phyloP scores from a whole-genome alignment of 371 early-diverging fungal species.

The Homolaphlyctis polyrhiza region DNA sequence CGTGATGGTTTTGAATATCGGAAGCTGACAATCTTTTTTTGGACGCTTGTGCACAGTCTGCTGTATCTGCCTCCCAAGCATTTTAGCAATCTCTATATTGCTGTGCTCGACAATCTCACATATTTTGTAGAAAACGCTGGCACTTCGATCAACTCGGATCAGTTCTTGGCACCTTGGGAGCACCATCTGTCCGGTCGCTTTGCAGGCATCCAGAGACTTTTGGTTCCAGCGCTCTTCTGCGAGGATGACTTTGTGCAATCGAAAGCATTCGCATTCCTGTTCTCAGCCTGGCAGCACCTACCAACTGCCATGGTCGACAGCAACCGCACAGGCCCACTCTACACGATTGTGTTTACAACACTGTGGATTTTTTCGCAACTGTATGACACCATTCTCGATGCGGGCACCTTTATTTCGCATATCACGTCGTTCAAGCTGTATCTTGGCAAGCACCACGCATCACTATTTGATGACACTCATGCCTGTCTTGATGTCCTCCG shows the following conservation, averaged over 20 bases:
- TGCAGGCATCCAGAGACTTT: constrained; percentile 20
- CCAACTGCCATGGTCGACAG: constrained; percentile 25
- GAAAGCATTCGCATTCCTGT: constrained; percentile 26
- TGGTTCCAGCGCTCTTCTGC: constrained; percentile 26
- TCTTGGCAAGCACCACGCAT: constrained; percentile 9
- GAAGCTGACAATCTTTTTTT: background rate
- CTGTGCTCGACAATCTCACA: constrained; percentile 22
- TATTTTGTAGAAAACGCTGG: background rate
- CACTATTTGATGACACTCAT: constrained; percentile 24
- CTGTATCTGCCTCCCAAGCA: background rate
- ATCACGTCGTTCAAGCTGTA: constrained; percentile 13
- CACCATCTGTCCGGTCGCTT: constrained; percentile 8
- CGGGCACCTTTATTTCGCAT: constrained; percentile 9
- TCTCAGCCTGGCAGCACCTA: constrained; percentile 21
- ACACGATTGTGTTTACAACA: constrained; percentile 29
- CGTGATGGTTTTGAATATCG: constrained; percentile 12
- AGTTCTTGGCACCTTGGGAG: constrained; percentile 8
- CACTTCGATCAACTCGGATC: background rate
- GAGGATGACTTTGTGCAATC: constrained; percentile 14
- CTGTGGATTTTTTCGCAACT: constrained; percentile 25
- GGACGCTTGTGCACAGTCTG: constrained; percentile 3
- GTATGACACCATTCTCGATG: background rate
- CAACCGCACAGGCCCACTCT: constrained; percentile 18
- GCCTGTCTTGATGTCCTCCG: constrained; percentile 20
- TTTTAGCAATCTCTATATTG: constrained; percentile 8